Percentiles rank a stretch among this genome's conserved stretches.
Conservation (phyloP, 176 grass and related monocot species). For the Tillandsia fasciculata region DNA sequence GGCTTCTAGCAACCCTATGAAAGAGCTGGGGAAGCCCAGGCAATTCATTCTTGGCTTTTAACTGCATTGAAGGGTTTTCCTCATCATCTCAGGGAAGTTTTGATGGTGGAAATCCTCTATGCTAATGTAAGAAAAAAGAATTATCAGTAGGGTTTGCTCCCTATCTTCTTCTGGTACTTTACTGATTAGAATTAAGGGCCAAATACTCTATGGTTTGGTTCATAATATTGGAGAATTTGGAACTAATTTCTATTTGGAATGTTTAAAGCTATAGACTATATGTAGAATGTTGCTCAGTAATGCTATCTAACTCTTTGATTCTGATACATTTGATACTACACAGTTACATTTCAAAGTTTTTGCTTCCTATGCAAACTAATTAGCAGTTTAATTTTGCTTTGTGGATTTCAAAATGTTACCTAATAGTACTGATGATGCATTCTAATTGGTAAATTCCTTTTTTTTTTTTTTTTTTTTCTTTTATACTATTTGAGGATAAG, state of each 20-base stretch:
- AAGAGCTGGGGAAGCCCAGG: slow-evolving; percentile 5
- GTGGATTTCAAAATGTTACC: neutral
- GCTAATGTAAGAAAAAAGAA: neutral
- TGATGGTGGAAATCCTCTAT: slow-evolving; percentile 1
- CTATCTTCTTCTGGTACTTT: neutral
- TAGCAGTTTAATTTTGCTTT: neutral
- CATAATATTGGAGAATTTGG: neutral
- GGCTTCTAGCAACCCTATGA: slow-evolving; percentile 3
- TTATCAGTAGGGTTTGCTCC: neutral
- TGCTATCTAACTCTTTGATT: neutral
- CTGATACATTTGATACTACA: neutral
- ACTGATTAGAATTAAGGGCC: neutral
- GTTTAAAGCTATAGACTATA: no score
- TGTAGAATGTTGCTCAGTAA: neutral
- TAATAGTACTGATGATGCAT: neutral
- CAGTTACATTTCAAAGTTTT: neutral
- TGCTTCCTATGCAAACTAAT: neutral
- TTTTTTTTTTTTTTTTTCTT: no score
- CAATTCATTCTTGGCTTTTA: slow-evolving; percentile 69
- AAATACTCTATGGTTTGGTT: neutral
- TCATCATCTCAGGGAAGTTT: slow-evolving; percentile 7
- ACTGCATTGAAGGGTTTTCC: neutral
- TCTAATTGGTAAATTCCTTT: no score
- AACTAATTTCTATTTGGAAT: neutral
- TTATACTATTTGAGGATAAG: no score